Percentiles rank a stretch among this genome's conserved stretches.
Conservation (phyloP, 2,329 filamentous ascomycete species). For the Aspergillus alliaceus region DNA sequence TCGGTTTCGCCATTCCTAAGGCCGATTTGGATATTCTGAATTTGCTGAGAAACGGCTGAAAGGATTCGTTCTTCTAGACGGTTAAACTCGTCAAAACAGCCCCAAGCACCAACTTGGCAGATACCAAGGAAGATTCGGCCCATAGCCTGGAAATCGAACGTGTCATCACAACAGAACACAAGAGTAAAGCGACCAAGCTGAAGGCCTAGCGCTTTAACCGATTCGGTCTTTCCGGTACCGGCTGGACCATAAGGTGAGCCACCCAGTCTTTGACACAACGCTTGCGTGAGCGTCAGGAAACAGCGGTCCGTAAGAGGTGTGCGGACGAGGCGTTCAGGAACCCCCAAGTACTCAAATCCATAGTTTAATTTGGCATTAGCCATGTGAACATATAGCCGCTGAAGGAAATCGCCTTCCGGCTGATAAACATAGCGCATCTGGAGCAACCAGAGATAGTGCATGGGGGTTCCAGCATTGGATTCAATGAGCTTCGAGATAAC, state of each 20-base stretch:
- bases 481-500: conserved; percentile 82
- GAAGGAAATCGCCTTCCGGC: conserved; percentile 74
- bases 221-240: conserved; percentile 98
- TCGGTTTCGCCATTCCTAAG: conserved; percentile 82
- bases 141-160: conserved; percentile 99
- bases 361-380: conserved; percentile 94
- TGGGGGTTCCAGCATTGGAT: conserved; percentile 69
- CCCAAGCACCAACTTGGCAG: conserved; percentile 98
- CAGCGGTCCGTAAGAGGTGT: conserved; percentile 97
- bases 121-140: conserved; percentile 98
- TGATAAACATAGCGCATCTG: conserved; percentile 96
- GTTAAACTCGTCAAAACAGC: conserved; percentile 99
- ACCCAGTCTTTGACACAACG: conserved; percentile 88
- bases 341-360: conserved; percentile 96
- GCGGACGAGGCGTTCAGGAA: conserved; percentile 91
- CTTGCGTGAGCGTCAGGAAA: conserved; percentile 96
- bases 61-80: conserved; percentile 96
- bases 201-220: conserved; percentile 94
- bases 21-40: conserved; percentile 98
- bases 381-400: conserved; percentile 89
- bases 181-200: conserved; percentile 96
- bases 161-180: conserved; percentile 99
- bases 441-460: conserved; percentile 87
- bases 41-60: conserved; percentile 97
- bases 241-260: conserved; percentile 97